These are phyloP conservation scores for Aurantiochytrium sp. DNA, from an alignment of 108 stramenopile species.

Conservation along the genomic window DNA sequence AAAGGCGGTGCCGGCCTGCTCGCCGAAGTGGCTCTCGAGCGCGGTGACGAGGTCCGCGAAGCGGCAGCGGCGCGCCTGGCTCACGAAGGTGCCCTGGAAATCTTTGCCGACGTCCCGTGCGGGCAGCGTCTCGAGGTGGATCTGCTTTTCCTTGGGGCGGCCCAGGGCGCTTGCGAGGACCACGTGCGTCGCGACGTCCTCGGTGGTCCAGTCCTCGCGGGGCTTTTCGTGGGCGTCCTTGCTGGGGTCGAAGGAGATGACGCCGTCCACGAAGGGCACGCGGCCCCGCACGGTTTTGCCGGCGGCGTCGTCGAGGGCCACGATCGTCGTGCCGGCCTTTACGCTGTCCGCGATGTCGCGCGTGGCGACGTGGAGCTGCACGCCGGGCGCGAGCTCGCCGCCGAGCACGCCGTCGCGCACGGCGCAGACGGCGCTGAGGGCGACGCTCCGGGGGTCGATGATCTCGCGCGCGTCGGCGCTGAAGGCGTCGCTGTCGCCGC, in stretches of 20 bases:
- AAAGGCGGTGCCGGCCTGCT: neutral
- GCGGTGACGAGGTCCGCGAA: neutral
- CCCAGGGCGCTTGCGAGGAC: neutral
- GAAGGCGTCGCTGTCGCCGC: no score
- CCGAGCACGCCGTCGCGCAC: neutral
- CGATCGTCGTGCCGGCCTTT: neutral
- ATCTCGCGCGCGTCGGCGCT: no score
- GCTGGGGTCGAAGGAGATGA: neutral
- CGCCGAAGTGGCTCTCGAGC: neutral
- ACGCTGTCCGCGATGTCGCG: neutral
- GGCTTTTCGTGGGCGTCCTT: neutral
- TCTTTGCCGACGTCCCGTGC: neutral
- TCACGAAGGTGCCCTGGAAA: neutral
- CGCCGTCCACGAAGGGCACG: neutral
- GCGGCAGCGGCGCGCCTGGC: neutral
- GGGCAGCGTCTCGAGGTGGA: neutral
- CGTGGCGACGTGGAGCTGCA: neutral
- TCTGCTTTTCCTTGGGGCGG: neutral
- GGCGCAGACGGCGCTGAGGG: no score
- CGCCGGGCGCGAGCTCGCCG: neutral
- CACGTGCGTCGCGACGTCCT: neutral
- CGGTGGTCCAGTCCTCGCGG: neutral
- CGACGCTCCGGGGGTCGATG: no score
- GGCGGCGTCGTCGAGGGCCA: no score
- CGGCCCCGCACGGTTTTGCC: neutral